Conservation (phyloP, 1,284 basidiomycete species). For the Bjerkandera adusta region DNA sequence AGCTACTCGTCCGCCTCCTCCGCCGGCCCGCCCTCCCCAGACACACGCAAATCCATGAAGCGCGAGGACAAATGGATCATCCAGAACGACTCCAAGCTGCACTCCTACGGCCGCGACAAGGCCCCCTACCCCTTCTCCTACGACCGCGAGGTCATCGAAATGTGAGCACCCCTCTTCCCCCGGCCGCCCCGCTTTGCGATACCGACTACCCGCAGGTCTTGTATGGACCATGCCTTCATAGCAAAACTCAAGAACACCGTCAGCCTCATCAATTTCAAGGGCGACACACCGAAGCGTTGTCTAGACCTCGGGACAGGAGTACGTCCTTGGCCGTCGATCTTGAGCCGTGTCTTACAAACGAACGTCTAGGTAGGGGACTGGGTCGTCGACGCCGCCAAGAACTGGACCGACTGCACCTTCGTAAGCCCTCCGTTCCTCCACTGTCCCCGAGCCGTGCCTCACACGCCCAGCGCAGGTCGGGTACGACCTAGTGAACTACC, state of each 20-base stretch:
- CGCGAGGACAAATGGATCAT: constrained; percentile 57
- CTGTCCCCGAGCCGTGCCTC: background rate
- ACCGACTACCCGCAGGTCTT: constrained; percentile 12
- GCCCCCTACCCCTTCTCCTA: constrained; percentile 71
- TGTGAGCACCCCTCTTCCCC: constrained; percentile 42
- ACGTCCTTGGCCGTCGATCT: constrained; percentile 25
- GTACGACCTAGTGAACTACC: constrained; percentile 71
- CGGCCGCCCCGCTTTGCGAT: background rate
- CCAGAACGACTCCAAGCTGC: constrained; percentile 61
- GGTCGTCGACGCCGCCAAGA: constrained; percentile 69
- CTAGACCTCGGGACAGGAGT: constrained; percentile 75
- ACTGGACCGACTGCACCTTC: constrained; percentile 65
- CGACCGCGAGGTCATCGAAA: constrained; percentile 59
- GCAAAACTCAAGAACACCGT: constrained; percentile 47
- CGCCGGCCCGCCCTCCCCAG: constrained; percentile 27
- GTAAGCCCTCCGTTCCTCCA: constrained; percentile 37
- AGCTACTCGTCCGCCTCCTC: constrained; percentile 26
- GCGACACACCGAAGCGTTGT: constrained; percentile 43
- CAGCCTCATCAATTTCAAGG: constrained; percentile 53
- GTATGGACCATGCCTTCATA: constrained; percentile 54
- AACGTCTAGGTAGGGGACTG: constrained; percentile 62
- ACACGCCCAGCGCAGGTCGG: constrained; percentile 48
- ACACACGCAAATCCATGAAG: constrained; percentile 53
- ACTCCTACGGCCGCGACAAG: constrained; percentile 67
- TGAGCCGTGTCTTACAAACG: background rate